phyloP scores from a whole-genome alignment of 2,329 filamentous ascomycete genomes.

The Monilinia aucupariae region DNA sequence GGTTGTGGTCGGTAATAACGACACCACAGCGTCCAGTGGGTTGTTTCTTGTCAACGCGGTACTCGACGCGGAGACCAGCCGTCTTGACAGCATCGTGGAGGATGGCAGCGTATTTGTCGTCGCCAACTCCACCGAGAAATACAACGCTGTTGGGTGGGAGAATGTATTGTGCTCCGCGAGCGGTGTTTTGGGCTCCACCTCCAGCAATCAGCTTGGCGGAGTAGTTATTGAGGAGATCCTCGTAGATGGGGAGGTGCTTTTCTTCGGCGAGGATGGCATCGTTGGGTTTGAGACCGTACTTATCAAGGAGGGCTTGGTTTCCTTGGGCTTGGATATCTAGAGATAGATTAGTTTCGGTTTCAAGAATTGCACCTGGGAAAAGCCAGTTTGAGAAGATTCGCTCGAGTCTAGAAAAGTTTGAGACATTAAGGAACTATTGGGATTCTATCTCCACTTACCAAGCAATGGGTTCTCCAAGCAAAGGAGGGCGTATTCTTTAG shows the following conservation, averaged over 20 bases:
- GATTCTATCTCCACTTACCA: constrained; percentile 49
- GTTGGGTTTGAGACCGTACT: constrained; percentile 92
- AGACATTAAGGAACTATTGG: neutral
- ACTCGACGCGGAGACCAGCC: constrained; percentile 88
- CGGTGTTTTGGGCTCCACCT: constrained; percentile 95
- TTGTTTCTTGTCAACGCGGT: constrained; percentile 78
- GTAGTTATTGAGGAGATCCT: constrained; percentile 88
- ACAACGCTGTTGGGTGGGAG: constrained; percentile 84
- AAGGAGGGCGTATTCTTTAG: constrained; percentile 80
- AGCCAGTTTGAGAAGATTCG: neutral
- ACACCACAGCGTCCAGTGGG: constrained; percentile 93
- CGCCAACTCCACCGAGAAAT: constrained; percentile 88
- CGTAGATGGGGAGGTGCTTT: constrained; percentile 84
- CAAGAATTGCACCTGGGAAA: neutral
- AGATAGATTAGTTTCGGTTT: constrained; percentile 6
- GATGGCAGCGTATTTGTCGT: constrained; percentile 91
- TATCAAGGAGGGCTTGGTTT: constrained; percentile 76
- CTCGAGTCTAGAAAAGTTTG: neutral
- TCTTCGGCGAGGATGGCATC: constrained; percentile 95
- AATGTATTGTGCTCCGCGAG: constrained; percentile 93
- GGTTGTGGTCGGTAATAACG: constrained; percentile 94
- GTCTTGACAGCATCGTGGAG: constrained; percentile 80
- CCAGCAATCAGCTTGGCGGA: constrained; percentile 92
- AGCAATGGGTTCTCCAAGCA: constrained; percentile 97
- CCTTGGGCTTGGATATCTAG: constrained; percentile 86